Conservation (phyloP, 805 yeast genomes). For the Blastobotrys mokoenaii region DNA sequence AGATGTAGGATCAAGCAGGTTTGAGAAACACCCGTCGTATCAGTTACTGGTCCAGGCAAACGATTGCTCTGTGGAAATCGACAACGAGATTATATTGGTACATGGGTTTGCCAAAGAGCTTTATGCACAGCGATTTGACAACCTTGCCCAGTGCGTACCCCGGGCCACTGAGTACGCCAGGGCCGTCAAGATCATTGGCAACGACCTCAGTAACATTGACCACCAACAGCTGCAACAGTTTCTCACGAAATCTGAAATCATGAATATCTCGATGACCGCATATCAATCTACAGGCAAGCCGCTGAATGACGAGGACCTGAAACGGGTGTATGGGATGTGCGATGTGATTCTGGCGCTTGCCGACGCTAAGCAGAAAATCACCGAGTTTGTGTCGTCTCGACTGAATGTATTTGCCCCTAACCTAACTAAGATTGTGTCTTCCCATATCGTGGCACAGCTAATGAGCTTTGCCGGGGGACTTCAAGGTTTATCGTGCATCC, state of each 20-base stretch:
- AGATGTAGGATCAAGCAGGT: conserved; percentile 18
- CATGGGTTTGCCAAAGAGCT: conserved; percentile 42
- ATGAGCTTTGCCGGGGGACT: conserved; percentile 65
- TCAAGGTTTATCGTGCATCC: conserved; percentile 53
- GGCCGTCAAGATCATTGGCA: conserved; percentile 44
- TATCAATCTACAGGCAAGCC: conserved; percentile 36
- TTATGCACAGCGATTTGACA: conserved; percentile 61
- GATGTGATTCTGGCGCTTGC: conserved; percentile 40
- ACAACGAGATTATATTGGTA: conserved; percentile 43
- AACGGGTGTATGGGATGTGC: conserved; percentile 38
- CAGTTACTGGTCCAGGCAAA: conserved; percentile 47
- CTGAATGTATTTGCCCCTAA: conserved; percentile 70
- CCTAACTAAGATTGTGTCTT: conserved; percentile 60
- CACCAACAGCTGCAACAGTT: conserved; percentile 32
- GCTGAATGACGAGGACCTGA: conserved; percentile 30
- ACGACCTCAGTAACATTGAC: conserved; percentile 31
- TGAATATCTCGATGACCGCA: conserved; percentile 70
- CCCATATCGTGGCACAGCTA: conserved; percentile 64
- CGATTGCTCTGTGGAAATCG: conserved; percentile 44
- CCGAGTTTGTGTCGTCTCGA: conserved; percentile 47
- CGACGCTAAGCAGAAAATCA: conserved; percentile 36
- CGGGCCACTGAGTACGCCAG: conserved; percentile 55
- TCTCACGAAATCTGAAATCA: conserved; percentile 53
- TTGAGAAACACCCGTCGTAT: conserved; percentile 35
- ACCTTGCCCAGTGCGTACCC: conserved; percentile 53